phyloP scores from a whole-genome alignment of 352 stramenopile genomes.

The Pythium sp. region DNA sequence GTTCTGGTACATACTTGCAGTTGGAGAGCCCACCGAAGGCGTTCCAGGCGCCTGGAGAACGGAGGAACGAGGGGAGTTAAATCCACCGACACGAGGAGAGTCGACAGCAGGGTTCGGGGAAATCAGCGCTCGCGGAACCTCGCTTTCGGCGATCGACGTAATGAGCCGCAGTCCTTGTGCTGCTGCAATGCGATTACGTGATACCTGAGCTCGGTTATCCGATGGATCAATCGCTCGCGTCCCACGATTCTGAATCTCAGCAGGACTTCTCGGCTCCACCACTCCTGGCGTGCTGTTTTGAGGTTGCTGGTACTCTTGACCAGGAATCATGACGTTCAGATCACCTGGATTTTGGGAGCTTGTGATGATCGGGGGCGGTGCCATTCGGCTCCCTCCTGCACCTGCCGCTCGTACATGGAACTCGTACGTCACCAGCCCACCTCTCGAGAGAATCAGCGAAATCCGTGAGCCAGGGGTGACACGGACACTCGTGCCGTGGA shows the following conservation, averaged over 20 bases:
- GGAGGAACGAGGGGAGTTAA: slow-evolving; percentile 71
- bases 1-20: slow-evolving; percentile 45
- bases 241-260: slow-evolving; percentile 82
- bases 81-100: slow-evolving; percentile 73
- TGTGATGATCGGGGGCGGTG: slow-evolving; percentile 57
- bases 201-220: slow-evolving; percentile 22
- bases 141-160: slow-evolving; percentile 76
- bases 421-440: slow-evolving; percentile 83
- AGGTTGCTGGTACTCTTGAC: slow-evolving; percentile 76
- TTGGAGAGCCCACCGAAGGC: slow-evolving; percentile 47
- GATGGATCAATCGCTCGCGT: slow-evolving; percentile 26
- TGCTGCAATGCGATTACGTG: slow-evolving; percentile 33
- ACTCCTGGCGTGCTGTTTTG: slow-evolving; percentile 27
- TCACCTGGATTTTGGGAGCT: slow-evolving; percentile 35
- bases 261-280: slow-evolving; percentile 63
- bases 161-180: slow-evolving; percentile 78
- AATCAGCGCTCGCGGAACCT: slow-evolving; percentile 76
- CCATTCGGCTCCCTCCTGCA: slow-evolving; percentile 13
- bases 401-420: slow-evolving; percentile 59
- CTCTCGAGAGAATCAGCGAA: slow-evolving; percentile 81
- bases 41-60: slow-evolving; percentile 72
- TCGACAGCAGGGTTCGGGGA: slow-evolving; percentile 86
- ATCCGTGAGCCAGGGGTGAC: slow-evolving; percentile 74
- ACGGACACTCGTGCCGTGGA: slow-evolving; percentile 75
- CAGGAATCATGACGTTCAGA: slow-evolving; percentile 43